These are phyloP conservation scores for Mycena floridula DNA, from an alignment of 768 basidiomycete species.

Conservation along the genomic window DNA sequence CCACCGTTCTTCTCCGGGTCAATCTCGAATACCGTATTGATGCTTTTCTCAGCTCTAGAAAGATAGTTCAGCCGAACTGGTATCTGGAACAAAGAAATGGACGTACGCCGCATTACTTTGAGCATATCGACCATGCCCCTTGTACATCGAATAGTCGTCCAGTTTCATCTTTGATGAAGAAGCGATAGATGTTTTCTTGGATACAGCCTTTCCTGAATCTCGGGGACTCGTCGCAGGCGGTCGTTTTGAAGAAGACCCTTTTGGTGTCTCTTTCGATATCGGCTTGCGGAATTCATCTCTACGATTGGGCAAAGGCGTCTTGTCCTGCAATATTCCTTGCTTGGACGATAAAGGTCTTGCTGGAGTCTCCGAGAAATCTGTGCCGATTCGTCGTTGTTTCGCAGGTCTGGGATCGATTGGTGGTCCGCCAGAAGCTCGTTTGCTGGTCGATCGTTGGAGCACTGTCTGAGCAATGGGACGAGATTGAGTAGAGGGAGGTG, in stretches of 20 bases:
- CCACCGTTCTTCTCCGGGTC: constrained; percentile 63
- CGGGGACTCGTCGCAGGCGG: no score
- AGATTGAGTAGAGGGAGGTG: no score
- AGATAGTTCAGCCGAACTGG: no score
- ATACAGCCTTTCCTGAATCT: no score
- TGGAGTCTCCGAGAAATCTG: not conserved
- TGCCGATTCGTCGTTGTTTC: not conserved
- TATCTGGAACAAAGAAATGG: no score
- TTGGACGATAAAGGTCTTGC: no score
- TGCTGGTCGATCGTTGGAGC: no score
- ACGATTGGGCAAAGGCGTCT: not conserved
- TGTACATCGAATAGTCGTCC: constrained; percentile 42
- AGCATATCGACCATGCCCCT: constrained; percentile 57
- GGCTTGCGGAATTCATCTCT: not conserved
- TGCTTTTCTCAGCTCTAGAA: constrained; percentile 32
- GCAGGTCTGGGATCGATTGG: no score
- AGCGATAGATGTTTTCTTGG: not conserved
- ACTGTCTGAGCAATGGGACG: no score
- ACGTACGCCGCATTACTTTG: constrained; percentile 27
- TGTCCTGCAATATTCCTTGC: not conserved
- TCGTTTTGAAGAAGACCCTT: not conserved
- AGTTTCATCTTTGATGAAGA: constrained; percentile 15
- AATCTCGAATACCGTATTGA: constrained; percentile 64
- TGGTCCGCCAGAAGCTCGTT: no score
- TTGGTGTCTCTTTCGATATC: not conserved